Conservation (phyloP, 129 eudicot genomes). For the Chrysanthemum makinoi region DNA sequence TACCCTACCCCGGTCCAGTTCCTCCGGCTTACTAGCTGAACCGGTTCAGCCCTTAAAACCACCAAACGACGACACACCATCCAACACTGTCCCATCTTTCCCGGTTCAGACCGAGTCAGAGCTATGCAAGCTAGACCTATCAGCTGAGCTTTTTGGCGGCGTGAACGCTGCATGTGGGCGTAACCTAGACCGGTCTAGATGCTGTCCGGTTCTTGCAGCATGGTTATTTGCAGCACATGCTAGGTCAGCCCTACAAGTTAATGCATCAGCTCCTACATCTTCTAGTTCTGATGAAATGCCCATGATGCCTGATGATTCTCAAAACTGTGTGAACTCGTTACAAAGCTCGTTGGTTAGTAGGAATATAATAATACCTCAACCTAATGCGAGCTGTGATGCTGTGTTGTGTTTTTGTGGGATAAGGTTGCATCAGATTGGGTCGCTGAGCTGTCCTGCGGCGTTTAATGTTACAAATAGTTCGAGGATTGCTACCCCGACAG, state of each 20-base stretch:
- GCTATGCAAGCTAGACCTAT: constrained; percentile 72
- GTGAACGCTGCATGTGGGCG: constrained; percentile 88
- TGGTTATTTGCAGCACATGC: constrained; percentile 98
- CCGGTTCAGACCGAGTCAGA: constrained; percentile 73
- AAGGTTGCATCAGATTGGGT: constrained; percentile 76
- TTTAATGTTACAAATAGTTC: constrained; percentile 50
- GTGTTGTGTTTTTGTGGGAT: constrained; percentile 93
- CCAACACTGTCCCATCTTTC: constrained; percentile 84
- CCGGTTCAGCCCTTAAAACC: constrained; percentile 69
- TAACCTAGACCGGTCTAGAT: constrained; percentile 81
- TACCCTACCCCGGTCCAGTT: constrained; percentile 31
- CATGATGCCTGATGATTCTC: constrained; percentile 98
- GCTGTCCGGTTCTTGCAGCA: constrained; percentile 97
- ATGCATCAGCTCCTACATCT: constrained; percentile 48
- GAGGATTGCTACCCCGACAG: constrained; percentile 71
- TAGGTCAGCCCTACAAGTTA: constrained; percentile 69
- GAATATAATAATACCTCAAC: constrained; percentile 71
- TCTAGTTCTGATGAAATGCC: constrained; percentile 60
- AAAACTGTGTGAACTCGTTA: constrained; percentile 83
- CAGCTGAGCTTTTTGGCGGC: constrained; percentile 88
- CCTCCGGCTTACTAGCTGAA: constrained; percentile 55
- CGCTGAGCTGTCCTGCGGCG: constrained; percentile 83
- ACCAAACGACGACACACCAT: constrained; percentile 43
- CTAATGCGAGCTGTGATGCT: constrained; percentile 83
- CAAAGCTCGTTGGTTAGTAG: constrained; percentile 69